These are phyloP conservation scores for Aspergillus sp. DNA, from an alignment of 2,329 filamentous ascomycete species.

Conservation along the genomic window DNA sequence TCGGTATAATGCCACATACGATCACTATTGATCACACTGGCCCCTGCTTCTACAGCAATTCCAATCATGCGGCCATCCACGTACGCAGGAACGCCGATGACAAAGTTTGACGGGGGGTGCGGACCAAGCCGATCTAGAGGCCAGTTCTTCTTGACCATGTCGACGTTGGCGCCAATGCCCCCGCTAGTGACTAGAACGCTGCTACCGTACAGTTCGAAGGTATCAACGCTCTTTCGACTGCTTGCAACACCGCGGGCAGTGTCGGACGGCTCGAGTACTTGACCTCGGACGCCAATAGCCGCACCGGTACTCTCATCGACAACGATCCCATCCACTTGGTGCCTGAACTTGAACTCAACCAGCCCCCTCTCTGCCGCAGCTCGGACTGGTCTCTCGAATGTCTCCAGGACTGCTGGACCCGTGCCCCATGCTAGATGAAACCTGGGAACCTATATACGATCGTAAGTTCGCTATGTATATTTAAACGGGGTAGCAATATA, in stretches of 20 bases:
- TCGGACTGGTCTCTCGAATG: conserved; percentile 52
- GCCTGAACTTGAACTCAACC: conserved; percentile 51
- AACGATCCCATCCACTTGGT: conserved; percentile 52
- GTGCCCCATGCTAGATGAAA: conserved; percentile 59
- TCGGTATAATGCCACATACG: conserved; percentile 64
- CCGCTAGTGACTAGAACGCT: conserved; percentile 52
- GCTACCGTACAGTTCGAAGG: conserved; percentile 49
- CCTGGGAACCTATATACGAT: conserved; percentile 32
- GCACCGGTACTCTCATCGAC: conserved; percentile 46
- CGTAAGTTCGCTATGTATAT: too few relatives aligned
- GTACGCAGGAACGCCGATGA: conserved; percentile 56
- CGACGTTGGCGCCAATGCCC: conserved; percentile 57
- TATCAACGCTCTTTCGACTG: conserved; percentile 39
- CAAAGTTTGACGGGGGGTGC: conserved; percentile 50
- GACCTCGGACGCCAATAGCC: conserved; percentile 49
- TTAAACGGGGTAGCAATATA: too few relatives aligned
- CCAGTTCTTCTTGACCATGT: conserved; percentile 54
- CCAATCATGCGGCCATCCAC: conserved; percentile 60
- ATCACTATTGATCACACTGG: conserved; percentile 53
- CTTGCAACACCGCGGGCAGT: conserved; percentile 48
- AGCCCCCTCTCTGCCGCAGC: conserved; percentile 48
- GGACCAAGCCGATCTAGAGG: conserved; percentile 52
- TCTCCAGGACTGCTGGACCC: conserved; percentile 53
- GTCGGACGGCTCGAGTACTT: conserved; percentile 48
- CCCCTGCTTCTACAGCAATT: conserved; percentile 49